Percentiles rank a stretch among this genome's conserved stretches.
These are phyloP conservation scores for Populus trichocarpa DNA, from an alignment of 441 rosid genomes.

Conservation along the genomic window DNA sequence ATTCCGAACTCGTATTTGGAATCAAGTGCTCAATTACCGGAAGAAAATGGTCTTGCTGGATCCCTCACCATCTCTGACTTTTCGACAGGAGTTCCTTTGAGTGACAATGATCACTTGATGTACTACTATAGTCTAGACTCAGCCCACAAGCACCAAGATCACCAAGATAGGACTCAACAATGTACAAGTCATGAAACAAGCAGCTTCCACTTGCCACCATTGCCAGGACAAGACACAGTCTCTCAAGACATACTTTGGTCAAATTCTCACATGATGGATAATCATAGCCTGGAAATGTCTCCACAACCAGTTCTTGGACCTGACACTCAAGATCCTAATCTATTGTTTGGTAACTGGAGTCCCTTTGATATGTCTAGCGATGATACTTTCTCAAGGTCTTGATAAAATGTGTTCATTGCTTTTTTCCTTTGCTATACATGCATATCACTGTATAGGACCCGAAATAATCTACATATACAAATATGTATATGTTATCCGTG, in stretches of 20 bases:
- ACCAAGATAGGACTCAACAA: slow-evolving; percentile 19
- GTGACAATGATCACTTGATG: slow-evolving; percentile 19
- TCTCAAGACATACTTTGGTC: slow-evolving; percentile 44
- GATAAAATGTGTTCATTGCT: slow-evolving; percentile 7
- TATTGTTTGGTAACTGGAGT: slow-evolving; percentile 51
- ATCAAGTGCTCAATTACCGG: slow-evolving; percentile 14
- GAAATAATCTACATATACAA: slow-evolving; percentile 12
- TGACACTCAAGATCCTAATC: slow-evolving; percentile 28
- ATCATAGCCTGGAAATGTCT: slow-evolving; percentile 27
- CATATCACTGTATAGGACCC: slow-evolving; percentile 5
- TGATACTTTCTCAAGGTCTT: slow-evolving; percentile 37
- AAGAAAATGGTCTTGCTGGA: slow-evolving; percentile 25
- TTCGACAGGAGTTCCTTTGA: slow-evolving; percentile 21
- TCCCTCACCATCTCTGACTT: slow-evolving; percentile 13
- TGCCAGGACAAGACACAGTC: slow-evolving; percentile 57
- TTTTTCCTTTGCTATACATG: neutral
- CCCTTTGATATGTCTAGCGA: slow-evolving; percentile 52
- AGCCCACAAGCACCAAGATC: slow-evolving; percentile 18
- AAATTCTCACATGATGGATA: slow-evolving; percentile 30
- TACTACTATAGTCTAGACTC: slow-evolving; percentile 29
- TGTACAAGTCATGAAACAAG: slow-evolving; percentile 19
- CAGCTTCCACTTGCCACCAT: slow-evolving; percentile 49
- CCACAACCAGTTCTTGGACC: slow-evolving; percentile 10
- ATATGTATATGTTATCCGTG: neutral
- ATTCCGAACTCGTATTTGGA: slow-evolving; percentile 11